Evolutionary conservation across 2,329 filamentous ascomycete species (phyloP), one percentile per base, ranked within the genome.

Genomic region (Gnomoniopsis smithogilvyi): DNA sequence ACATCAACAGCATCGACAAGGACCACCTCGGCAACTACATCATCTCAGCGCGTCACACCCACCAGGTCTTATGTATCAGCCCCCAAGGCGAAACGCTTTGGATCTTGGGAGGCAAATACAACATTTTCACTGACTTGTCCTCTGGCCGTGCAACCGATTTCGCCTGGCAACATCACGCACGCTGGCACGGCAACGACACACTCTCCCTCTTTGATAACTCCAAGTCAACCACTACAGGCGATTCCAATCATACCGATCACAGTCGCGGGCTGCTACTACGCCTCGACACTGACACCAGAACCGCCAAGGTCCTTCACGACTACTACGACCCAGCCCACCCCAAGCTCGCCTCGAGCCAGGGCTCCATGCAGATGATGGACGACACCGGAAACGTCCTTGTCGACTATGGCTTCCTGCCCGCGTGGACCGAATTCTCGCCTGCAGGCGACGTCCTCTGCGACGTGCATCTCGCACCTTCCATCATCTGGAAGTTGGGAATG

Each of bases 201-300:
- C 64, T 76, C 54, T 72, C 70, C 55, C 66, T 76, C 52, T 76
- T 76, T 58, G 73, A 76, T 65, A 76, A 76, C 64, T 72, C 45
- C 45, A 46, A 45, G 15, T 49, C 47, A 30, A 46, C 43, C 22
- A 56, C 22, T 21, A 49, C 41, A 34, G 4, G 33, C 33, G 74
- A 72, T 57, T 34, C 38, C 10, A 22, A 34, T 21, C 54, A 34
- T 2, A 45, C 19, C 2, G 12, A 34, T 2, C 54, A 56, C 54
- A 56, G 54, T 45, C 55, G 55, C 19, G 55, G 55, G 6, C 17
- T 58, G 38, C 49, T 58, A 6, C 21, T 58, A 38, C 38, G 47
- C 22, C 30, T 58, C 30, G 49, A 53, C 30, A 48, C 38, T 6
- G 15, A 19, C 3, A 41, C 56, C 56, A 53, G 30, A 43, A 58